Percentiles rank a stretch among this genome's conserved stretches.
Conservation (phyloP, 1,284 basidiomycete genomes). For the Cryptococcus jaspeensis region DNA sequence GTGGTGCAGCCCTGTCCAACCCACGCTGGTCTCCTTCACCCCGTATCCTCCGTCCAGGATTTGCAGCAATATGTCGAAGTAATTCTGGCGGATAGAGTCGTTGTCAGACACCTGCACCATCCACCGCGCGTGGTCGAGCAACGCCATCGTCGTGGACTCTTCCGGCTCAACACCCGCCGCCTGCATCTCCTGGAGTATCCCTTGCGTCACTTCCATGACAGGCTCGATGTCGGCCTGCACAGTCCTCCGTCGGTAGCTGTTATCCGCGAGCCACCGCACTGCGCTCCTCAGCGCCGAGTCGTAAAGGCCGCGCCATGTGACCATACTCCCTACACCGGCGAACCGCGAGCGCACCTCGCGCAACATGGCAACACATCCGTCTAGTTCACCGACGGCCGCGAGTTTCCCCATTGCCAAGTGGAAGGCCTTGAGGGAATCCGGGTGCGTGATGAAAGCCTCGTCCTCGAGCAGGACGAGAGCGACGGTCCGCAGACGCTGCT, state of each 20-base stretch:
- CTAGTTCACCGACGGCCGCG: slow-evolving; percentile 12
- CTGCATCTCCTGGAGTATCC: slow-evolving; percentile 13
- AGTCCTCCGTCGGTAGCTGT: slow-evolving; percentile 7
- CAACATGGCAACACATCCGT: slow-evolving; percentile 16
- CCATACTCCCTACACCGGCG: background rate
- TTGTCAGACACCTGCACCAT: background rate
- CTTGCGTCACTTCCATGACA: slow-evolving; percentile 1
- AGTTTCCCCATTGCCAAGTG: slow-evolving; percentile 8
- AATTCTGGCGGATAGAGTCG: slow-evolving; percentile 1
- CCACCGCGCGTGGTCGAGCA: slow-evolving; percentile 11
- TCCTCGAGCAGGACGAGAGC: slow-evolving; percentile 3
- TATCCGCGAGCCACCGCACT: slow-evolving; percentile 11
- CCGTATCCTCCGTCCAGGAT: slow-evolving; percentile 15
- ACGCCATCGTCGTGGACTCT: slow-evolving; percentile 9
- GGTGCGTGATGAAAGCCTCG: background rate
- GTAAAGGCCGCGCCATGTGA: slow-evolving; percentile 8
- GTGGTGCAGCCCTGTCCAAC: background rate
- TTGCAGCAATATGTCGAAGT: slow-evolving; percentile 5
- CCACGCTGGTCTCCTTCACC: slow-evolving; percentile 3
- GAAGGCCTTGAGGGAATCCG: slow-evolving; percentile 1
- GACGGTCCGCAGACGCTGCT: background rate
- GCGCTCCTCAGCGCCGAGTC: slow-evolving; percentile 8
- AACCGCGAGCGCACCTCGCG: slow-evolving; percentile 12
- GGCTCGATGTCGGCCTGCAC: slow-evolving; percentile 10
- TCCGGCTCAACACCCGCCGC: slow-evolving; percentile 4